A percentile compares a stretch with the other conserved stretches of the same genome.
Evolutionary conservation across 768 basidiomycete genomes (phyloP).

Genomic region (Porphyrellus cyaneotinctus): DNA sequence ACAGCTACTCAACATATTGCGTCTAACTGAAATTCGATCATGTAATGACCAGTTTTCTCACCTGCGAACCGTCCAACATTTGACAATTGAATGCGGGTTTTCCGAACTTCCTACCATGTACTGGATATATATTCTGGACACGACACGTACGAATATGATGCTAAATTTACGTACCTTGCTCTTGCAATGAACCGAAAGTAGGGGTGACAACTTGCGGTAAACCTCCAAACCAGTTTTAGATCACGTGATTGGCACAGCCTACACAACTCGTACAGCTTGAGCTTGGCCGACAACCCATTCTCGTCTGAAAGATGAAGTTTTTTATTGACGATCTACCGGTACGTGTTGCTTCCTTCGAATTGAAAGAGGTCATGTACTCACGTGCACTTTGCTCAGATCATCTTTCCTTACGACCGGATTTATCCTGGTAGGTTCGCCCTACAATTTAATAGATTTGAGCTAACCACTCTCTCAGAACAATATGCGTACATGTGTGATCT

Average conservation of each 20-base stretch:
- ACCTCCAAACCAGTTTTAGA: too few relatives aligned
- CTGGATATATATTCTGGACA: not conserved
- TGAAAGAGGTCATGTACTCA: not conserved
- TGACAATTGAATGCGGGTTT: not conserved
- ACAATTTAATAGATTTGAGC: not conserved
- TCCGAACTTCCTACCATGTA: not conserved
- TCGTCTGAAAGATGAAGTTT: slow-evolving; percentile 60
- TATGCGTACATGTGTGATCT: slow-evolving; percentile 99
- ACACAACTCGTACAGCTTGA: not conserved
- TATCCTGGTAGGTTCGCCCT: slow-evolving; percentile 70
- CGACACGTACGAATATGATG: too few relatives aligned
- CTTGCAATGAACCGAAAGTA: too few relatives aligned
- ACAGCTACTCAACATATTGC: slow-evolving; percentile 35
- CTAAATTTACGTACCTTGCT: too few relatives aligned
- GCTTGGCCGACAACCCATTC: not conserved
- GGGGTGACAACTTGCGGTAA: too few relatives aligned
- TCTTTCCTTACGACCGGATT: slow-evolving; percentile 92
- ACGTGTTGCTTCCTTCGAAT: slow-evolving; percentile 24
- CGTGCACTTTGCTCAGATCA: slow-evolving; percentile 46
- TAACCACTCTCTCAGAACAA: slow-evolving; percentile 61
- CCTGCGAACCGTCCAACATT: not conserved
- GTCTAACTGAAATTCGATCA: slow-evolving; percentile 16
- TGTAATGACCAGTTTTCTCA: not conserved
- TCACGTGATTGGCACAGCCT: too few relatives aligned
- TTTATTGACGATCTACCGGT: slow-evolving; percentile 79